A percentile compares a stretch with the other conserved stretches of the same genome.
These are phyloP conservation scores for Hibiscus syriacus DNA, from an alignment of 345 rosid genomes.

Conservation along the genomic window DNA sequence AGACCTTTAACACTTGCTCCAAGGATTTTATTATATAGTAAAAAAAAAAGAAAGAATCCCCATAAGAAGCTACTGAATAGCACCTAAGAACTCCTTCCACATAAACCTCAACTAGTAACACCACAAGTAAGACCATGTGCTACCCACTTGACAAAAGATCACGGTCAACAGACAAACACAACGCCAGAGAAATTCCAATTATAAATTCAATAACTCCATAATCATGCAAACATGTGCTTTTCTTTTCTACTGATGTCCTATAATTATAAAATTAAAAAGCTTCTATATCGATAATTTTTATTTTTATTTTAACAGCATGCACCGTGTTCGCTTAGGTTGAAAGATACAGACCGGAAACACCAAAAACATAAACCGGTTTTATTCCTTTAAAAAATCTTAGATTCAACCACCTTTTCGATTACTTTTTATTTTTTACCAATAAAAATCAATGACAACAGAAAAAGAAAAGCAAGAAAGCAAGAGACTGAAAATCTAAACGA, in stretches of 20 bases:
- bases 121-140: slow-evolving; percentile 20
- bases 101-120: slow-evolving; percentile 15
- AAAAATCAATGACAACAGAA: neutral
- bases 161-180: neutral
- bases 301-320: slow-evolving; percentile 12
- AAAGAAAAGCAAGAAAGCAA: neutral
- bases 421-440: neutral
- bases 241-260: neutral
- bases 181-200: neutral
- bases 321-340: slow-evolving; percentile 25
- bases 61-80: neutral
- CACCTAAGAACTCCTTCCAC: slow-evolving; percentile 19
- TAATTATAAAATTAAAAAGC: neutral
- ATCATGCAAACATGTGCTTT: slow-evolving; percentile 17
- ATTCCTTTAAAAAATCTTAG: neutral
- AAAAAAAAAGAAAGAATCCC: neutral
- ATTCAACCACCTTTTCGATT: neutral
- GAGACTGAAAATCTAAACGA: neutral
- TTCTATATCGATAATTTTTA: slow-evolving; percentile 3
- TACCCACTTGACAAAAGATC: slow-evolving; percentile 4
- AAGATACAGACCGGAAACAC: slow-evolving; percentile 21
- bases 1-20: neutral
- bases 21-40: neutral
- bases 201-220: slow-evolving; percentile 3
- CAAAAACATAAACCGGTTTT: slow-evolving; percentile 8